phyloP scores from a whole-genome alignment of 805 yeast species.

The Myxozyma lipomycoides region DNA sequence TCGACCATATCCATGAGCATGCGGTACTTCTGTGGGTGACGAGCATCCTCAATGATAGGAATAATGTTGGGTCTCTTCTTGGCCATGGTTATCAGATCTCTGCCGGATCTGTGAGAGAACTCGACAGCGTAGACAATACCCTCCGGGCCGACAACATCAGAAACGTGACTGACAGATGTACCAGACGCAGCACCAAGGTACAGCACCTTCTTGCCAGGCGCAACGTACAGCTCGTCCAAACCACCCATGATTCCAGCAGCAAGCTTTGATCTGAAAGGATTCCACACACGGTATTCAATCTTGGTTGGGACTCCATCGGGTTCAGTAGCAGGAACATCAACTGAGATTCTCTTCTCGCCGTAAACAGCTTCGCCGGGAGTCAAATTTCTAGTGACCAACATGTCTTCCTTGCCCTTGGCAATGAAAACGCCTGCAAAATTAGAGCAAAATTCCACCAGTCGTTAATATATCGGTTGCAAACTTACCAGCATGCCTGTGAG shows the following conservation, averaged over 20 bases:
- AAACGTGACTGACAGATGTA: constrained; percentile 96
- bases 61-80: constrained; percentile 99
- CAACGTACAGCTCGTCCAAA: constrained; percentile 93
- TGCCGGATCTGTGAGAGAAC: constrained; percentile 99
- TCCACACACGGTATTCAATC: constrained; percentile 99
- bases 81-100: constrained; percentile 99
- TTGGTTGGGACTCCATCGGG: constrained; percentile 68
- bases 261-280: constrained; percentile 98
- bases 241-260: constrained; percentile 99
- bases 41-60: constrained; percentile 98
- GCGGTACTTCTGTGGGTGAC: constrained; percentile 99
- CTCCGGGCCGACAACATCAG: constrained; percentile 98
- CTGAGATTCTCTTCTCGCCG: constrained; percentile 93
- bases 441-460: constrained; percentile 38
- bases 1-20: constrained; percentile 99
- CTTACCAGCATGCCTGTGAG: constrained; percentile 89
- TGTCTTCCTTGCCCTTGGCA: constrained; percentile 99
- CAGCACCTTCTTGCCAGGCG: constrained; percentile 96
- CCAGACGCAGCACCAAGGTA: constrained; percentile 99
- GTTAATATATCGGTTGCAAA: too few species aligned
- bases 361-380: constrained; percentile 99
- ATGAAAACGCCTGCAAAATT: constrained; percentile 73
- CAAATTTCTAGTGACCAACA: constrained; percentile 90
- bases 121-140: constrained; percentile 98
- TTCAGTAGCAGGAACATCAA: constrained; percentile 88